phyloP scores from a whole-genome alignment of 768 basidiomycete genomes.

The Xerocomellus intermedius region DNA sequence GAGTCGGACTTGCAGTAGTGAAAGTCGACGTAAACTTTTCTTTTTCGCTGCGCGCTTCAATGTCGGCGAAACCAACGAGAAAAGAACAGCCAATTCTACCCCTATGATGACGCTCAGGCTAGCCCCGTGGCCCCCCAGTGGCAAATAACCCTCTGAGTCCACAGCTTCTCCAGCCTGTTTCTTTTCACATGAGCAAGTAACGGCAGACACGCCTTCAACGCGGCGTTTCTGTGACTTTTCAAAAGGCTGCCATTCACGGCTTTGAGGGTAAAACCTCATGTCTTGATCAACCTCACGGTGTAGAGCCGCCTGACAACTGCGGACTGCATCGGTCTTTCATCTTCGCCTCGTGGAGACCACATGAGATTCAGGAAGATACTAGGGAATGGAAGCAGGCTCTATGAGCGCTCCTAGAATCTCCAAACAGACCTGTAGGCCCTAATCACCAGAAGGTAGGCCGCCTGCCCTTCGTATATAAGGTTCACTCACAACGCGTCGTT shows the following conservation, averaged over 20 bases:
- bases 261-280: too few relatives aligned
- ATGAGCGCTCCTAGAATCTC: background rate
- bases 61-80: too few relatives aligned
- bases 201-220: too few relatives aligned
- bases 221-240: background rate
- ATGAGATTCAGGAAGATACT: background rate
- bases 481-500: background rate
- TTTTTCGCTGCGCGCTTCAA: too few relatives aligned
- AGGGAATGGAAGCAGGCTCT: conserved; percentile 2
- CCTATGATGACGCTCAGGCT: too few relatives aligned
- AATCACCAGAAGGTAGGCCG: background rate
- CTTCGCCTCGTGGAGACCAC: background rate
- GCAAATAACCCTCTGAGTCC: background rate
- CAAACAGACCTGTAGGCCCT: background rate
- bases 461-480: background rate
- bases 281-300: background rate
- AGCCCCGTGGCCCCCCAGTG: too few relatives aligned
- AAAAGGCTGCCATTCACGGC: background rate
- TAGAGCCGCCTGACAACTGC: too few relatives aligned
- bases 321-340: background rate
- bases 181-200: too few relatives aligned
- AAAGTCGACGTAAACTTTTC: too few relatives aligned
- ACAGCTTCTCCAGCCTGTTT: too few relatives aligned
- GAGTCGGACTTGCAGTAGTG: too few relatives aligned
- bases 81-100: too few relatives aligned